A percentile compares a stretch with the other conserved stretches of the same genome.
Conservation (phyloP, 805 yeast species). For the Wickerhamiella occidentalis region DNA sequence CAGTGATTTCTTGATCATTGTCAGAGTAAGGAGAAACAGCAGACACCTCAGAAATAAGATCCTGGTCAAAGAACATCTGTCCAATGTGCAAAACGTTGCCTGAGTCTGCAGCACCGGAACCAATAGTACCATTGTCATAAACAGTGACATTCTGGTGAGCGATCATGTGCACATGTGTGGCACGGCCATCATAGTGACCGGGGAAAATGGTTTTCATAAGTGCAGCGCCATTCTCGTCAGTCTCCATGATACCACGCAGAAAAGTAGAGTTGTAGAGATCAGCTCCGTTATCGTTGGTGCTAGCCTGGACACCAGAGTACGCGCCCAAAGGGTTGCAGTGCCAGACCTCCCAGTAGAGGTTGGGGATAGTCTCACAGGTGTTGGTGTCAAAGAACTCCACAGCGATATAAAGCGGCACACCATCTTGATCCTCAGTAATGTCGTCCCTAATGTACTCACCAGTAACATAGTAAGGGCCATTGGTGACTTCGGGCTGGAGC, state of each 20-base stretch:
- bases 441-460: conserved; percentile 5
- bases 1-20: background rate
- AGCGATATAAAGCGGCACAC: background rate
- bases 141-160: background rate
- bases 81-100: background rate
- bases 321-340: background rate
- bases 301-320: background rate
- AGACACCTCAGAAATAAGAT: background rate
- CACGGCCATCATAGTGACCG: background rate
- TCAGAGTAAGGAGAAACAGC: background rate
- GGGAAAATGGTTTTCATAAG: background rate
- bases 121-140: conserved; percentile 4
- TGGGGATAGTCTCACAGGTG: background rate
- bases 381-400: conserved; percentile 3
- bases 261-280: background rate
- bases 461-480: conserved; percentile 1
- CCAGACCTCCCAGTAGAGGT: conserved; percentile 1
- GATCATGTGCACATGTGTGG: background rate
- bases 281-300: background rate
- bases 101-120: background rate
- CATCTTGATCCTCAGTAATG: background rate
- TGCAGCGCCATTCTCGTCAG: conserved; percentile 2
- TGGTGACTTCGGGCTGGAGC: background rate
- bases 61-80: background rate
- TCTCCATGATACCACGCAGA: background rate